Evolutionary conservation across 2,329 filamentous ascomycete species (phyloP), one percentile per base, ranked within the genome.

Genomic region (Monosporascus sp.): DNA sequence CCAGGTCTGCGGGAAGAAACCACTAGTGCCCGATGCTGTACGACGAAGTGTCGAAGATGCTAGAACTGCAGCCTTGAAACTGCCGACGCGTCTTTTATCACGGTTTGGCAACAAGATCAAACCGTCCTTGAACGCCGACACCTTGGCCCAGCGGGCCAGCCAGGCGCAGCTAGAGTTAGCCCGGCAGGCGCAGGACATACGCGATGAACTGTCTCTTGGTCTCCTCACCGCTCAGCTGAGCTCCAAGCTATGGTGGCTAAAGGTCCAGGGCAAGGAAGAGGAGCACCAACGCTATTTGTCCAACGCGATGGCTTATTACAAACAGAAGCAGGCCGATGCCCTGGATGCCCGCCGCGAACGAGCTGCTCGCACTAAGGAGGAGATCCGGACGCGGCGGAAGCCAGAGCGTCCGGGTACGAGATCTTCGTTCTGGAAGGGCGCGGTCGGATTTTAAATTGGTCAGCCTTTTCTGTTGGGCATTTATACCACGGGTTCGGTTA

Each of bases 161-260:
- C 65, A 70, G 41, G 65, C 66, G 2, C 67, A 70, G 49, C 58
- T 69, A 7, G 66, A 69, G 52, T 28, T 77, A 5, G 52, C 61
- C 11, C 68, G 65, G 20, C 63, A 68, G 26, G 57, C 70, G 11
- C 64, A 65, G 35, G 67, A 75, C 7, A 38, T 73, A 17, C 66
- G 68, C 11, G 70, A 73, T 28, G 73, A 75, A 45, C 59, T 78
- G 2, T 67, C 75, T 26, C 64, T 81, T 5, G 67, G 70, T 1
- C 58, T 85, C 9, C 67, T 84, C 28, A 74, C 73, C 40, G 78
- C 81, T 15, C 82, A 83, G 62, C 70, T 86, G 26, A 71, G 70
- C 44, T 81, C 82, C 15, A 81, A 77, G 64, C 71, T 84, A 35
- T 74, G 77, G 69, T 85, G 80, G 80, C 68, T 85, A 49, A 78